phyloP scores from a whole-genome alignment of 1,284 basidiomycete species.

The Mycena sp. region DNA sequence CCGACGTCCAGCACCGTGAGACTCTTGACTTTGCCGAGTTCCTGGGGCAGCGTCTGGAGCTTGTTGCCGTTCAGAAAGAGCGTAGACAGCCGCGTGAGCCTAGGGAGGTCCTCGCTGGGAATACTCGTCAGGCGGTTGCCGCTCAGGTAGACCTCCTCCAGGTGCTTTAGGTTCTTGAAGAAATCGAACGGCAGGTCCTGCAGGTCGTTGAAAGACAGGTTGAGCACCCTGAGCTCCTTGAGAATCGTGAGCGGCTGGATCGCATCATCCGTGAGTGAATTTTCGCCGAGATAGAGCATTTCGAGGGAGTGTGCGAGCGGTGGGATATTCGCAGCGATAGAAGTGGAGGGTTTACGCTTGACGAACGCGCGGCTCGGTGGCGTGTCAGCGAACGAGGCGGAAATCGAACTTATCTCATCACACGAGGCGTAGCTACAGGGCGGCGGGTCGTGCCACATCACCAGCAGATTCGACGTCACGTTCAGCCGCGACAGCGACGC shows the following conservation, averaged over 20 bases:
- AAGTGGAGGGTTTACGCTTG: slow-evolving; percentile 8
- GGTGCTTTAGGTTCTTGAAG: slow-evolving; percentile 70
- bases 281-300: slow-evolving; percentile 90
- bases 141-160: slow-evolving; percentile 92
- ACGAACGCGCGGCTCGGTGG: background rate
- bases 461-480: slow-evolving; percentile 90
- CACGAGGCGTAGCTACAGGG: too few relatives aligned
- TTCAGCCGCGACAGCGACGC: slow-evolving; percentile 81
- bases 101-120: slow-evolving; percentile 87
- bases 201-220: slow-evolving; percentile 96
- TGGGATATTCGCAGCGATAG: slow-evolving; percentile 49
- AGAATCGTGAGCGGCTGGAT: slow-evolving; percentile 83
- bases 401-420: too few relatives aligned
- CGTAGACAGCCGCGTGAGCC: slow-evolving; percentile 71
- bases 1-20: slow-evolving; percentile 92
- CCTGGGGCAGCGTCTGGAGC: slow-evolving; percentile 90
- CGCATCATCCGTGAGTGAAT: slow-evolving; percentile 87
- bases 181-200: slow-evolving; percentile 87
- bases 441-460: slow-evolving; percentile 78
- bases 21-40: slow-evolving; percentile 85
- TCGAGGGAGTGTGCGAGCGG: slow-evolving; percentile 81
- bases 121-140: slow-evolving; percentile 93
- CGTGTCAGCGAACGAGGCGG: too few relatives aligned
- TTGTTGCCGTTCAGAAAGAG: slow-evolving; percentile 96
- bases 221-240: slow-evolving; percentile 83